phyloP scores from a whole-genome alignment of 2,329 filamentous ascomycete species.

The Pezicula rhizophila region DNA sequence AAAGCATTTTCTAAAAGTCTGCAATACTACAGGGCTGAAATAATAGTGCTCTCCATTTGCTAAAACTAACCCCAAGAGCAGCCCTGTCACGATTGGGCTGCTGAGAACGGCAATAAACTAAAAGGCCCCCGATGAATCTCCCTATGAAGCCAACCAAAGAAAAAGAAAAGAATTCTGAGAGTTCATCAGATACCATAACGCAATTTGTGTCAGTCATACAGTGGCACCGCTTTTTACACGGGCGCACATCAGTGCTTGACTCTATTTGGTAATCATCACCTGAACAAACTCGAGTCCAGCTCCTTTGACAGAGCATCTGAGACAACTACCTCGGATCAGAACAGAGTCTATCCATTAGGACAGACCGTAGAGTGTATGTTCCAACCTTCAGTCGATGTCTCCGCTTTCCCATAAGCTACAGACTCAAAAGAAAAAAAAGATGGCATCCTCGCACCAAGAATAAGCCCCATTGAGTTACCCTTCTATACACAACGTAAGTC shows the following conservation, averaged over 20 bases:
- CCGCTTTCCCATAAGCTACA: conserved; percentile 50
- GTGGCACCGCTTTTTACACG: conserved; percentile 31
- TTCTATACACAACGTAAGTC: conserved; percentile 26
- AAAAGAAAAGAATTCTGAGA: conserved; percentile 10
- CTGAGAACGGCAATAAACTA: no score
- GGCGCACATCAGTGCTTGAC: conserved; percentile 87
- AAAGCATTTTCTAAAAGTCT: no score
- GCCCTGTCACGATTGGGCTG: no score
- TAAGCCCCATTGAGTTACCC: conserved; percentile 99
- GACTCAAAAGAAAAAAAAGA: conserved; percentile 39
- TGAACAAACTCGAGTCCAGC: conserved; percentile 53
- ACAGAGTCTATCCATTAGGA: conserved; percentile 29
- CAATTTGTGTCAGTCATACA: conserved; percentile 40
- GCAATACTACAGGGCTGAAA: no score
- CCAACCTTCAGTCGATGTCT: conserved; percentile 16
- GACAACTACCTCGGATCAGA: conserved; percentile 18
- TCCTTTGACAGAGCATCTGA: conserved; percentile 63
- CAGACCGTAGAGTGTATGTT: conserved; percentile 22
- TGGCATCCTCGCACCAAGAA: conserved; percentile 95
- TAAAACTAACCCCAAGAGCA: no score
- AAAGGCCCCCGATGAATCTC: no score
- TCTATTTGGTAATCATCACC: conserved; percentile 96
- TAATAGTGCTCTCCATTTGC: no score
- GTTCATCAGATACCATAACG: conserved; percentile 46
- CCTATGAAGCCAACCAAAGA: conserved; percentile 2